Conservation (phyloP, 116 monocot species). For the Cymodocea nodosa region DNA sequence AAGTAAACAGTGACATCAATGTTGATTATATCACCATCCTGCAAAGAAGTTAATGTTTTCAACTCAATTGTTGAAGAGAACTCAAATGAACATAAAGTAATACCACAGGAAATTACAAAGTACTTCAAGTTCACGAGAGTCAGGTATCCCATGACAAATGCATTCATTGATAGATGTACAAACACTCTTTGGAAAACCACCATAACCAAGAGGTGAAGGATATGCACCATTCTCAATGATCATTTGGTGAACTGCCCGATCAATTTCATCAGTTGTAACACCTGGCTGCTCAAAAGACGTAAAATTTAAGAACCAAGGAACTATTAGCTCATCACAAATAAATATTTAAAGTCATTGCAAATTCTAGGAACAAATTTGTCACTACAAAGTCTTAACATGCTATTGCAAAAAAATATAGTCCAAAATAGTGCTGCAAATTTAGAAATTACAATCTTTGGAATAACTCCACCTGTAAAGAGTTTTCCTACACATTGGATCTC, state of each 20-base stretch:
- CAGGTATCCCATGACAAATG: conserved; percentile 97
- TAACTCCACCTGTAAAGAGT: no score
- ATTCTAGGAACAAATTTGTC: no score
- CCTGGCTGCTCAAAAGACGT: conserved; percentile 65
- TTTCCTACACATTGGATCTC: no score
- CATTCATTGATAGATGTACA: conserved; percentile 98
- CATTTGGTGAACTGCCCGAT: conserved; percentile 90
- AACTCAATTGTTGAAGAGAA: not conserved
- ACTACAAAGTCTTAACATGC: no score
- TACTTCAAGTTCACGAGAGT: conserved; percentile 89
- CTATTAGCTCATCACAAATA: no score
- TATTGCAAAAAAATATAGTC: no score
- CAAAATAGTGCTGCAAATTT: no score
- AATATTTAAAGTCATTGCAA: no score
- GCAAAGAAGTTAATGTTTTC: not conserved
- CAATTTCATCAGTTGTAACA: conserved; percentile 84
- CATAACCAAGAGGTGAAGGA: conserved; percentile 98
- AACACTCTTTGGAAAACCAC: conserved; percentile 95
- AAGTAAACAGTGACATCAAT: conserved; percentile 97
- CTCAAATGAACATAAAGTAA: not conserved
- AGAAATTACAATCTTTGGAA: no score
- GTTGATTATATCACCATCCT: conserved; percentile 99
- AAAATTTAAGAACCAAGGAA: not conserved
- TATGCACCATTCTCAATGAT: conserved; percentile 94
- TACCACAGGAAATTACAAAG: conserved; percentile 3